A percentile compares a stretch with the other conserved stretches of the same genome.
These are phyloP conservation scores for Globisporangium yorkense DNA, from an alignment of 352 stramenopile species.

Conservation along the genomic window DNA sequence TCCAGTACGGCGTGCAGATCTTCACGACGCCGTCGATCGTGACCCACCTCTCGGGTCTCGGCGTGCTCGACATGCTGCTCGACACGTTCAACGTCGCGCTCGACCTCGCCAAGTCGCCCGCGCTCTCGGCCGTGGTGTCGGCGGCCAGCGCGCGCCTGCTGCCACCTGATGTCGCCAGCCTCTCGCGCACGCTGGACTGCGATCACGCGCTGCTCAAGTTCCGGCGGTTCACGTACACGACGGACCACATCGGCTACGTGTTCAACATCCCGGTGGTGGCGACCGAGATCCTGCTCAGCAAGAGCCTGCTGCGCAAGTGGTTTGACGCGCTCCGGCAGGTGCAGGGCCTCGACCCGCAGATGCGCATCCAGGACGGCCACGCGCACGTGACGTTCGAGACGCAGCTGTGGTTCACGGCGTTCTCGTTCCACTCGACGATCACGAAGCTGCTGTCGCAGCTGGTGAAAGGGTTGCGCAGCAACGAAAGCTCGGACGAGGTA, in stretches of 20 bases:
- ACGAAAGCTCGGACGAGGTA: conserved; percentile 29
- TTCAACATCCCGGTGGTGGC: conserved; percentile 87
- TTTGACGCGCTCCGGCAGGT: conserved; percentile 63
- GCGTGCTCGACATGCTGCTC: conserved; percentile 68
- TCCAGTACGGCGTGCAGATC: conserved; percentile 91
- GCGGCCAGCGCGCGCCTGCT: conserved; percentile 15
- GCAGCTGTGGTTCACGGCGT: conserved; percentile 90
- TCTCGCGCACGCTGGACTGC: conserved; percentile 77
- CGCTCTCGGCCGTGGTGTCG: conserved; percentile 19
- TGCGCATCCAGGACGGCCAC: conserved; percentile 67
- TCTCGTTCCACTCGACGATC: conserved; percentile 83
- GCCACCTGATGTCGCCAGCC: conserved; percentile 15
- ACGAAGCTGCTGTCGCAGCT: conserved; percentile 59
- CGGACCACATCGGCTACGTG: conserved; percentile 95
- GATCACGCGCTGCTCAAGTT: conserved; percentile 89
- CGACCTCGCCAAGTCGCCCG: conserved; percentile 54
- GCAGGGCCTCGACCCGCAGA: conserved; percentile 74
- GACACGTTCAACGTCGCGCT: conserved; percentile 73
- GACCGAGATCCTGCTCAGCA: conserved; percentile 44
- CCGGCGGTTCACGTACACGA: conserved; percentile 89
- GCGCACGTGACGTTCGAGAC: conserved; percentile 95
- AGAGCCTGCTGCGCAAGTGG: conserved; percentile 64
- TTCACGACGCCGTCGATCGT: conserved; percentile 91
- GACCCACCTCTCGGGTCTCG: conserved; percentile 44
- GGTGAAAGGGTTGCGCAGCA: conserved; percentile 56